phyloP scores from a whole-genome alignment of 2,329 filamentous ascomycete genomes.

The Thelonectria blattea region DNA sequence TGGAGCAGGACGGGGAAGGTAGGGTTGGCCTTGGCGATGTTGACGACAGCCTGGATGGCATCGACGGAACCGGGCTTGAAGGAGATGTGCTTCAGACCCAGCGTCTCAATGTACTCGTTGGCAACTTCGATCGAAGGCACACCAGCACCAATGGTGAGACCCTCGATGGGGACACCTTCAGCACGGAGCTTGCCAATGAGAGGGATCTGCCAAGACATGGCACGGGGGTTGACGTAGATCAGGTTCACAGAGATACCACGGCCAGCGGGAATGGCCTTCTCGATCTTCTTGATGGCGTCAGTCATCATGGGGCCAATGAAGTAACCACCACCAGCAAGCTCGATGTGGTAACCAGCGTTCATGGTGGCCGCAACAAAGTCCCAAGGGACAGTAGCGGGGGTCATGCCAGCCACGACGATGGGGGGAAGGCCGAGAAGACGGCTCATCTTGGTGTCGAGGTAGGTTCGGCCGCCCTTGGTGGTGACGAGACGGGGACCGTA shows the following conservation, averaged over 20 bases:
- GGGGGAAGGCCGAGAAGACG: constrained; percentile 83
- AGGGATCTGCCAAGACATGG: constrained; percentile 93
- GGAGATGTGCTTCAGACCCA: constrained; percentile 89
- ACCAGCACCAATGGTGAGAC: constrained; percentile 89
- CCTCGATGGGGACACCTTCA: constrained; percentile 89
- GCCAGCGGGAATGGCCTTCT: constrained; percentile 80
- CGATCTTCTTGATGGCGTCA: constrained; percentile 81
- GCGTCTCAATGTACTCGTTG: constrained; percentile 90
- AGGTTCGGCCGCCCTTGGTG: constrained; percentile 87
- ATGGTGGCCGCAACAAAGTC: constrained; percentile 92
- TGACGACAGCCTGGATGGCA: constrained; percentile 87
- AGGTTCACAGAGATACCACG: constrained; percentile 89
- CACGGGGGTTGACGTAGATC: constrained; percentile 88
- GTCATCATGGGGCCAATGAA: constrained; percentile 85
- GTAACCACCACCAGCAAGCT: constrained; percentile 89
- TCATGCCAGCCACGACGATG: constrained; percentile 93
- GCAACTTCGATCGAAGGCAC: constrained; percentile 93
- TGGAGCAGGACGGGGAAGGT: constrained; percentile 91
- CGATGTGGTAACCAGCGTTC: constrained; percentile 94
- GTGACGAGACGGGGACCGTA: constrained; percentile 91
- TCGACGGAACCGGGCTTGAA: constrained; percentile 94
- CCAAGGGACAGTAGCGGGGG: constrained; percentile 85
- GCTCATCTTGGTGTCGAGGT: constrained; percentile 96
- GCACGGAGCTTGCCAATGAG: constrained; percentile 79
- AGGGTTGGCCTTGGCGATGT: constrained; percentile 93